phyloP scores from a whole-genome alignment of 129 eudicot species.

The Tanacetum coccineum region DNA sequence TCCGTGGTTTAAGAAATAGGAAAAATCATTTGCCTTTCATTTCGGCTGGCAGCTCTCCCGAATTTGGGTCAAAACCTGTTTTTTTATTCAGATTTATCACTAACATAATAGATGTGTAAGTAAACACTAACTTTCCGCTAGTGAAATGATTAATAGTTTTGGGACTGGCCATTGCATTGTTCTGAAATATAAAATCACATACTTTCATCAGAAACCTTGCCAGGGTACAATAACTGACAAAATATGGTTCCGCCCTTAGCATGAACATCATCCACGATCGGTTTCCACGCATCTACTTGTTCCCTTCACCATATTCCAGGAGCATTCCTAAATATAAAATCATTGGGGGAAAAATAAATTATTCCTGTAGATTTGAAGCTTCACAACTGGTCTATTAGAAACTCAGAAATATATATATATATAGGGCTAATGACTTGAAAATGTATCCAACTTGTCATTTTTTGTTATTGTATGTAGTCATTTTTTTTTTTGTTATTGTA shows the following conservation, averaged over 20 bases:
- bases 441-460: too few relatives aligned
- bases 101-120: too few relatives aligned
- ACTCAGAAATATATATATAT: too few relatives aligned
- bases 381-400: too few relatives aligned
- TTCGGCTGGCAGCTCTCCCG: conserved; percentile 26
- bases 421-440: too few relatives aligned
- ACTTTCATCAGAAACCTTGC: conserved; percentile 48
- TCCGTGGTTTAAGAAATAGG: conserved; percentile 34
- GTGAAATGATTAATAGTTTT: not conserved
- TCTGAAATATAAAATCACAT: not conserved
- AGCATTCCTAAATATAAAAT: conserved; percentile 28
- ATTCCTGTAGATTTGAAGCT: too few relatives aligned
- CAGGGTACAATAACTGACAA: conserved; percentile 47
- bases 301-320: conserved; percentile 49
- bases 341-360: too few relatives aligned
- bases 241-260: conserved; percentile 48
- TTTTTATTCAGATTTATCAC: not conserved
- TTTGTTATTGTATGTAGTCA: too few relatives aligned
- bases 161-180: not conserved
- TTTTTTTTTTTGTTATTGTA: too few relatives aligned
- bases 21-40: too few relatives aligned
- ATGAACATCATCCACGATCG: conserved; percentile 48
- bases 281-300: conserved; percentile 53
- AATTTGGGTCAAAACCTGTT: conserved; percentile 33
- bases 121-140: too few relatives aligned